phyloP scores from a whole-genome alignment of 805 yeast genomes.

The Sungouiozyma intestinalis region DNA sequence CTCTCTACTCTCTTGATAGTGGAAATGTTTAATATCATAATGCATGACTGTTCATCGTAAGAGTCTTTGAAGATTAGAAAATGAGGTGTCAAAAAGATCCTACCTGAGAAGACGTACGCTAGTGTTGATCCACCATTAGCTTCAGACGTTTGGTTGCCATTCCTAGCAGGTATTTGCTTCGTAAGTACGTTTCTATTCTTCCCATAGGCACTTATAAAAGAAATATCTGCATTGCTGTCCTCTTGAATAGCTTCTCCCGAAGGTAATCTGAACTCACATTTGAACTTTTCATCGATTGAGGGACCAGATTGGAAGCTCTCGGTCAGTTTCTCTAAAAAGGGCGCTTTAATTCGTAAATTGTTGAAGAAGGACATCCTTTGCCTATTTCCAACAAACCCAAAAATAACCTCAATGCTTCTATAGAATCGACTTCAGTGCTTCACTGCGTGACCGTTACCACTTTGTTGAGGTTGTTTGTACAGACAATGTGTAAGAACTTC shows the following conservation, averaged over 20 bases:
- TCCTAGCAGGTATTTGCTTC: neutral
- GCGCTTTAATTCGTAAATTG: constrained; percentile 37
- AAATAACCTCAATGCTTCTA: no score
- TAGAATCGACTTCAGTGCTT: no score
- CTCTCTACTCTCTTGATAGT: constrained; percentile 80
- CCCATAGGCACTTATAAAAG: constrained; percentile 22
- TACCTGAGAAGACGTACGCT: constrained; percentile 43
- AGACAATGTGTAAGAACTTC: no score
- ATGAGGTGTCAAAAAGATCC: constrained; percentile 61
- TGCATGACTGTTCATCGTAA: constrained; percentile 57
- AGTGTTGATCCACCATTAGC: constrained; percentile 10
- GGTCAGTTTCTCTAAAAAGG: constrained; percentile 33
- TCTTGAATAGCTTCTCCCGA: constrained; percentile 54
- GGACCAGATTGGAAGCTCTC: constrained; percentile 32
- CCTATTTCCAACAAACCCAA: no score
- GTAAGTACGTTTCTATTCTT: constrained; percentile 5
- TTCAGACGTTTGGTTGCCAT: constrained; percentile 2
- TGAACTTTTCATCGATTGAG: constrained; percentile 60
- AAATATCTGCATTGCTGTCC: constrained; percentile 58
- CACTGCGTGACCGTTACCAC: no score
- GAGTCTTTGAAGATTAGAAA: constrained; percentile 66
- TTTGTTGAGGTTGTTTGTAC: no score
- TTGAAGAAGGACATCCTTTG: constrained; percentile 39
- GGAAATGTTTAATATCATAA: constrained; percentile 61
- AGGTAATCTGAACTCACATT: constrained; percentile 61